phyloP scores from a whole-genome alignment of 257 asterid species.

The Leptodermis oblonga region DNA sequence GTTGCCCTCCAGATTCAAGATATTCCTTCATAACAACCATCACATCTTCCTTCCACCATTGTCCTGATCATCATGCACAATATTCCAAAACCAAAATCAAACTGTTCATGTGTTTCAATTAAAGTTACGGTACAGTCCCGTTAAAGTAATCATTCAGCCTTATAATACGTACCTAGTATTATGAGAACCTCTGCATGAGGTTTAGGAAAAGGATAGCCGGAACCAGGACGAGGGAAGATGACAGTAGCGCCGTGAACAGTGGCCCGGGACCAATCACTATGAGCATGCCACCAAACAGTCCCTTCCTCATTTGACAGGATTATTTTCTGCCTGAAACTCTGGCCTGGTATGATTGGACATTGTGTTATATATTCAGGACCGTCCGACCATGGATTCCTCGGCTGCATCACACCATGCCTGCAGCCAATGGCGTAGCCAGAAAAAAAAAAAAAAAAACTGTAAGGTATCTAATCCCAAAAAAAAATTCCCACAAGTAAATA shows the following conservation, averaged over 20 bases:
- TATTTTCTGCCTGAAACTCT: conserved; percentile 36
- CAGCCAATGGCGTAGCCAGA: too few relatives aligned
- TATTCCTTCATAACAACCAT: conserved; percentile 16
- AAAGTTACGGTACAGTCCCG: neutral
- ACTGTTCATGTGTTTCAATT: too few relatives aligned
- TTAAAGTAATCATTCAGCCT: neutral
- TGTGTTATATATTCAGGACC: conserved; percentile 64
- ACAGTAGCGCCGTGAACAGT: conserved; percentile 52
- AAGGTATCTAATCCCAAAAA: too few relatives aligned
- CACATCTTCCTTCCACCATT: conserved; percentile 22
- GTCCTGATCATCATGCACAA: conserved; percentile 9
- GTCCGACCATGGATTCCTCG: conserved; percentile 63
- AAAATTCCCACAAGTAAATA: too few relatives aligned
- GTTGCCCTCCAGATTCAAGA: conserved; percentile 47
- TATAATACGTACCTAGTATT: conserved; percentile 26
- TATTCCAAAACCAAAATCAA: neutral
- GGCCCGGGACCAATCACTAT: conserved; percentile 53
- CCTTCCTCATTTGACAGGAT: conserved; percentile 56
- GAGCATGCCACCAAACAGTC: conserved; percentile 80
- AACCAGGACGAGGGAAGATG: conserved; percentile 26
- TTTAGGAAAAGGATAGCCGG: conserved; percentile 35
- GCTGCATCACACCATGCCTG: conserved; percentile 72
- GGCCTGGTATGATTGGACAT: conserved; percentile 54
- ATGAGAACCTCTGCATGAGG: conserved; percentile 45
- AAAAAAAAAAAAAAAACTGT: too few relatives aligned